phyloP scores from a whole-genome alignment of 176 grass and related monocot species.

The Chloris gayana region DNA sequence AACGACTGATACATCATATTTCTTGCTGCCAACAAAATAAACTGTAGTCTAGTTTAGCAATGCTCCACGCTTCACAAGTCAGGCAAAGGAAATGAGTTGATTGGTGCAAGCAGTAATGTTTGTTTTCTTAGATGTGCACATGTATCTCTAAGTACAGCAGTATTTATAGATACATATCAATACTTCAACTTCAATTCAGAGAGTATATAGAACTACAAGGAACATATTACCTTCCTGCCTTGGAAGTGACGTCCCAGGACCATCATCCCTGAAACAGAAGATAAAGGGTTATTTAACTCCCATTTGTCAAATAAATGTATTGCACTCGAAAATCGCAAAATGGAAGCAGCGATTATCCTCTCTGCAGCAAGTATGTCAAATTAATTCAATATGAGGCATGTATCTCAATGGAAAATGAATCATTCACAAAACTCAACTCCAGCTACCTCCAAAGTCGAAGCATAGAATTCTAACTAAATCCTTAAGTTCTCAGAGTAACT shows the following conservation, averaged over 20 bases:
- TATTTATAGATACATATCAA: constrained; percentile 5
- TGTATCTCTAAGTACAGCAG: neutral
- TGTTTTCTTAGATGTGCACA: neutral
- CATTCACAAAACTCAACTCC: neutral
- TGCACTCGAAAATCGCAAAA: neutral
- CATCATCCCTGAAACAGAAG: constrained; percentile 61
- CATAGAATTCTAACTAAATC: neutral
- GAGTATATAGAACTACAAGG: neutral
- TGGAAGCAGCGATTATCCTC: neutral
- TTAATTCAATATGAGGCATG: neutral
- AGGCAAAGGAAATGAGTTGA: neutral
- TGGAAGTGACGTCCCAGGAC: constrained; percentile 64
- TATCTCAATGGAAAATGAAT: neutral
- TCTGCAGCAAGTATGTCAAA: too few species aligned
- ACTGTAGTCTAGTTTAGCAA: neutral
- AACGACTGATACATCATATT: neutral
- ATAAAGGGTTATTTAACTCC: neutral
- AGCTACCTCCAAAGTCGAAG: neutral
- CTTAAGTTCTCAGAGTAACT: neutral
- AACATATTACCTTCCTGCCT: constrained; percentile 65
- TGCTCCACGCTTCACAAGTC: neutral
- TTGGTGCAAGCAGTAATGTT: neutral
- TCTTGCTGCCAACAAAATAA: neutral
- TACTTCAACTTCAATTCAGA: neutral
- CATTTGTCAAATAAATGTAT: neutral